Conservation (phyloP, 108 stramenopile genomes). For the Mediolabrus comicus region DNA sequence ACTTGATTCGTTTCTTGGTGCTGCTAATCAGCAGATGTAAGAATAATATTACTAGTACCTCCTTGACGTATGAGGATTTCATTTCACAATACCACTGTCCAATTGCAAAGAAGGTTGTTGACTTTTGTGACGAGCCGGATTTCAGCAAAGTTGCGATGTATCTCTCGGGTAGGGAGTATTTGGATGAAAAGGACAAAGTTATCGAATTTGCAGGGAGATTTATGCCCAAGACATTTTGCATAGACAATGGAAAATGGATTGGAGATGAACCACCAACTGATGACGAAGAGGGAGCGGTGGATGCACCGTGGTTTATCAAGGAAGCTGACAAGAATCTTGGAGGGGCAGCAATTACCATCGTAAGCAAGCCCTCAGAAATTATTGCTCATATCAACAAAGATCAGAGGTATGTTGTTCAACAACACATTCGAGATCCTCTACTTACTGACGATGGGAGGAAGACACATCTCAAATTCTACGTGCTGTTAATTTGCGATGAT, state of each 20-base stretch:
- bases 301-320: conserved; percentile 1
- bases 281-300: conserved; percentile 4
- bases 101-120: conserved; percentile 38
- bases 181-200: conserved; percentile 57
- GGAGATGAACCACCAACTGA: neutral
- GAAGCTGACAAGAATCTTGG: conserved; percentile 5
- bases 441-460: conserved; percentile 38
- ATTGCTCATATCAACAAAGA: conserved; percentile 5
- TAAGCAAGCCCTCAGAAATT: neutral
- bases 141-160: conserved; percentile 46
- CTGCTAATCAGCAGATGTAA: too few relatives aligned
- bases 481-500: conserved; percentile 15
- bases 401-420: conserved; percentile 41
- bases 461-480: conserved; percentile 51
- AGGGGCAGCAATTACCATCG: neutral
- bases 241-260: conserved; percentile 24
- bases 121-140: conserved; percentile 55
- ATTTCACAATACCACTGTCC: conserved; percentile 44
- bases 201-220: conserved; percentile 20
- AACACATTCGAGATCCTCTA: conserved; percentile 39
- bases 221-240: conserved; percentile 49
- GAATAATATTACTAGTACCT: too few relatives aligned
- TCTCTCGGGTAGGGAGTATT: conserved; percentile 39
- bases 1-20: too few relatives aligned
- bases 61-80: conserved; percentile 50